Evolutionary conservation across 495 filamentous ascomycete genomes (phyloP), one percentile per base, ranked within the genome.

Genomic region (Pseudevernia furfuracea): DNA sequence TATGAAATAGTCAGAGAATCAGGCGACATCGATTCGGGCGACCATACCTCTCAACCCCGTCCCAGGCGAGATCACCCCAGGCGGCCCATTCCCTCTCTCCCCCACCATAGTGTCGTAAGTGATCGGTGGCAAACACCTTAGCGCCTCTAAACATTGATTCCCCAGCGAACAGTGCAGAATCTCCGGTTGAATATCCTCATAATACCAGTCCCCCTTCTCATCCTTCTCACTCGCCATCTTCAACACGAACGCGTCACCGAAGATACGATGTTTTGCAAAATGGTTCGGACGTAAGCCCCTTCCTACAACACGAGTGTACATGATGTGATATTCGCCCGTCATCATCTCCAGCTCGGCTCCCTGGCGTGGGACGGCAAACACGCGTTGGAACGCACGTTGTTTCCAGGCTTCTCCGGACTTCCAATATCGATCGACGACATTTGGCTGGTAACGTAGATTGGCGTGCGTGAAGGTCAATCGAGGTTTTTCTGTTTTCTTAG

Each of bases 241-340:
- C 56, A 64, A 55, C 0, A 64, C 32, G 32, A 59, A 59, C 0
- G 56, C 62, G 23, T 59, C 62, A 1, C 62, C 62, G 8, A 21
- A 59, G 1, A 55, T 38, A 0, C 34, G 7, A 12, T 25, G 8
- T 0, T n/a, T n/a, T 0, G 58, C 32, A 9, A 43, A 38, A 0
- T 32, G 30, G 5, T 64, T 64, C 0, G 14, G 14, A 21, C 15
- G 53, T 1, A 64, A 17, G 12, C 37, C 39, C 1, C 14, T 43
- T 4, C 46, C 43, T 1, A 34, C 41, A 0, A 25, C 10, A 12
- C 15, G 32, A 19, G 41, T 48, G 2, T 36, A 56, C 34, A 64
- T 28, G 21, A 64, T 41, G 34, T 64, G 46, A 25, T 64, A 64
- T 41, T 64, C 46, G 2, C 62, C 62, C 0, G 46, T 59, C 17